These are phyloP conservation scores for Trypethelium eluteriae DNA, from an alignment of 495 filamentous ascomycete genomes.

Conservation along the genomic window DNA sequence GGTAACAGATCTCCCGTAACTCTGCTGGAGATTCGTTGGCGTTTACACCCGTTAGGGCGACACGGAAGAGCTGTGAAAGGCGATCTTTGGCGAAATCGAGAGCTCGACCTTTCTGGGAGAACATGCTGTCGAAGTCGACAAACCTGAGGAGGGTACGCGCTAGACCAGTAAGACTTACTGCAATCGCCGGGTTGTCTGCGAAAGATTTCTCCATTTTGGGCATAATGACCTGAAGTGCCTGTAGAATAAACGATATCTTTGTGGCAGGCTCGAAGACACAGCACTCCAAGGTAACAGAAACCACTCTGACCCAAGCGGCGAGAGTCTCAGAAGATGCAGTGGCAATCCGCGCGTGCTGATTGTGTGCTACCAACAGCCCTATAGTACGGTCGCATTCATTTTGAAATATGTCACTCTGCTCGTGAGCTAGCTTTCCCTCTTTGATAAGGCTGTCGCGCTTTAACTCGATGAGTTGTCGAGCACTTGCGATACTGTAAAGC, in stretches of 20 bases:
- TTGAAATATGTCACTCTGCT: slow-evolving; percentile 20
- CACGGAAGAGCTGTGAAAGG: slow-evolving; percentile 81
- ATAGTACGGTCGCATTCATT: slow-evolving; percentile 53
- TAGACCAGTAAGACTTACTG: slow-evolving; percentile 66
- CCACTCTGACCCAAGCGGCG: slow-evolving; percentile 70
- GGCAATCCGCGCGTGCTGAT: slow-evolving; percentile 54
- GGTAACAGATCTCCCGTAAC: slow-evolving; percentile 77
- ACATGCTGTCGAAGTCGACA: slow-evolving; percentile 51
- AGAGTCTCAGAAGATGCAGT: slow-evolving; percentile 57
- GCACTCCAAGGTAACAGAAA: slow-evolving; percentile 68
- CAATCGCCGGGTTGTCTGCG: slow-evolving; percentile 54
- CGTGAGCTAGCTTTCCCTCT: background rate
- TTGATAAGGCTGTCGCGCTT: slow-evolving; percentile 1
- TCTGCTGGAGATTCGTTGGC: slow-evolving; percentile 59
- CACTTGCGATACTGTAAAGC: background rate
- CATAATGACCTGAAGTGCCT: slow-evolving; percentile 73
- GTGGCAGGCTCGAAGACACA: slow-evolving; percentile 62
- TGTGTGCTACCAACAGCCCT: slow-evolving; percentile 50
- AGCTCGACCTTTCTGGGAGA: slow-evolving; percentile 37
- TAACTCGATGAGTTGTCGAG: background rate
- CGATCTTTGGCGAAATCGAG: slow-evolving; percentile 64
- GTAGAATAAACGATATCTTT: slow-evolving; percentile 68
- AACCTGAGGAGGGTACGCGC: slow-evolving; percentile 68
- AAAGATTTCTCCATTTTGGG: slow-evolving; percentile 74
- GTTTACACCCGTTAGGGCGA: slow-evolving; percentile 65